Conservation (phyloP, 139 green algal species). For the Pedinophyceae sp. region DNA sequence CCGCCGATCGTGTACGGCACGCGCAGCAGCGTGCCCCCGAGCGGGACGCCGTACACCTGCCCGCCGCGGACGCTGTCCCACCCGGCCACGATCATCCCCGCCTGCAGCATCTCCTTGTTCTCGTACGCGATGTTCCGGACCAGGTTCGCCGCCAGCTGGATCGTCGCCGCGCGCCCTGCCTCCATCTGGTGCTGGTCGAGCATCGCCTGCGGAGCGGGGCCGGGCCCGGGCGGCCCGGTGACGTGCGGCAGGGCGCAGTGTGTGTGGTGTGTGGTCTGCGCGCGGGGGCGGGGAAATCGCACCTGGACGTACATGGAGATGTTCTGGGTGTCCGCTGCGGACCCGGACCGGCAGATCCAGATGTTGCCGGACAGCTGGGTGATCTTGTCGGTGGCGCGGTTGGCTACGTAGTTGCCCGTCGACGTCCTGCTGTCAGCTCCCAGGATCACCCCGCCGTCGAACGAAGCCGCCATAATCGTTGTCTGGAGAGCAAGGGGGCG, state of each 20-base stretch:
- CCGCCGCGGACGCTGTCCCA: conserved; percentile 18
- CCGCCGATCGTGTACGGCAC: conserved; percentile 29
- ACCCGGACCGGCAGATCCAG: conserved; percentile 29
- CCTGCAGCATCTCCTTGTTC: conserved; percentile 65
- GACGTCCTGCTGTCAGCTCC: conserved; percentile 73
- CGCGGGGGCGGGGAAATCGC: conserved; percentile 12
- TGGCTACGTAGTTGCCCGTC: conserved; percentile 82
- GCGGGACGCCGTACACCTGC: conserved; percentile 54
- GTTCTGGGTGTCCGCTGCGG: conserved; percentile 27
- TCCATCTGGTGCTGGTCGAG: conserved; percentile 58
- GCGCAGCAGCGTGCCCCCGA: conserved; percentile 62
- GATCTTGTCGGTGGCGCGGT: conserved; percentile 91
- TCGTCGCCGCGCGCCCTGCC: conserved; percentile 31
- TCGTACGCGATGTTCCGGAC: conserved; percentile 58
- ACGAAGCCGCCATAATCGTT: conserved; percentile 83
- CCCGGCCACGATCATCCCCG: conserved; percentile 59
- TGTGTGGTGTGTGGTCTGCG: conserved; percentile 2
- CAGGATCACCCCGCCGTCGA: conserved; percentile 77
- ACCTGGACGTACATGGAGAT: no score
- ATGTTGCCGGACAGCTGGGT: conserved; percentile 58
- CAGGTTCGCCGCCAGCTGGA: conserved; percentile 64
- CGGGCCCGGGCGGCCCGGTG: neutral
- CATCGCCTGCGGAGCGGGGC: conserved; percentile 16
- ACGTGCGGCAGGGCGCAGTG: neutral
- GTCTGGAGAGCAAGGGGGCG: conserved; percentile 42